Percentiles rank a stretch among this genome's conserved stretches.
phyloP scores from a whole-genome alignment of 1,284 basidiomycete genomes.

The Trametes hirsuta region DNA sequence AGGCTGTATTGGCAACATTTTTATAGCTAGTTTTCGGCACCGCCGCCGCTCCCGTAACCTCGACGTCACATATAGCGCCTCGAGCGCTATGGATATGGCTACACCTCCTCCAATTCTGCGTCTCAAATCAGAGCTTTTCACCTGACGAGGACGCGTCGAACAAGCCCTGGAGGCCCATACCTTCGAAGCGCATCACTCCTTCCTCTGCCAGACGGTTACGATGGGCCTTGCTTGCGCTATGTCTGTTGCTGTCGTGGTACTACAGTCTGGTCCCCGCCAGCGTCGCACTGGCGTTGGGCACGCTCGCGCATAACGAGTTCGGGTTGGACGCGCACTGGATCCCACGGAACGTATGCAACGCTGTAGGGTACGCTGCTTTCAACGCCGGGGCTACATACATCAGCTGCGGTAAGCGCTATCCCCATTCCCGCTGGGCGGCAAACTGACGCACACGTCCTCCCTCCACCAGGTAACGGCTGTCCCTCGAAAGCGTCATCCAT shows the following conservation, averaged over 20 bases:
- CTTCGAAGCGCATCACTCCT: constrained; percentile 45
- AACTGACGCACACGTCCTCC: neutral
- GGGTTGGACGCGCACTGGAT: constrained; percentile 39
- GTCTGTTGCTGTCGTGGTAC: constrained; percentile 34
- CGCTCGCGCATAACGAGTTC: constrained; percentile 42
- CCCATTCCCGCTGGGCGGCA: neutral
- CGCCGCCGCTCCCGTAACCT: neutral
- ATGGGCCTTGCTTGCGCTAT: constrained; percentile 39
- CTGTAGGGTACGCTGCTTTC: constrained; percentile 35
- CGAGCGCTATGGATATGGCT: constrained; percentile 45
- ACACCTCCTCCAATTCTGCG: constrained; percentile 45
- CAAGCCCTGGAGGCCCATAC: constrained; percentile 48
- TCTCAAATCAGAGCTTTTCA: constrained; percentile 49
- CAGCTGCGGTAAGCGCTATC: constrained; percentile 15
- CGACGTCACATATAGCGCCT: constrained; percentile 32
- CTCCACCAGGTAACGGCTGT: constrained; percentile 2
- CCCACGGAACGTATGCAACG: constrained; percentile 41
- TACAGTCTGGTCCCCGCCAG: constrained; percentile 22
- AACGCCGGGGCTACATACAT: constrained; percentile 27
- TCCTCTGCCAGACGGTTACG: constrained; percentile 37
- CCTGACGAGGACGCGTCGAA: constrained; percentile 46
- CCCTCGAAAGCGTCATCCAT: constrained; percentile 21
- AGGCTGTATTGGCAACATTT: constrained; percentile 7
- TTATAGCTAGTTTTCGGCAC: constrained; percentile 7
- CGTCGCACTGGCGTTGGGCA: constrained; percentile 33